These are phyloP conservation scores for Aegle marmelos DNA, from an alignment of 345 rosid species.

Conservation along the genomic window DNA sequence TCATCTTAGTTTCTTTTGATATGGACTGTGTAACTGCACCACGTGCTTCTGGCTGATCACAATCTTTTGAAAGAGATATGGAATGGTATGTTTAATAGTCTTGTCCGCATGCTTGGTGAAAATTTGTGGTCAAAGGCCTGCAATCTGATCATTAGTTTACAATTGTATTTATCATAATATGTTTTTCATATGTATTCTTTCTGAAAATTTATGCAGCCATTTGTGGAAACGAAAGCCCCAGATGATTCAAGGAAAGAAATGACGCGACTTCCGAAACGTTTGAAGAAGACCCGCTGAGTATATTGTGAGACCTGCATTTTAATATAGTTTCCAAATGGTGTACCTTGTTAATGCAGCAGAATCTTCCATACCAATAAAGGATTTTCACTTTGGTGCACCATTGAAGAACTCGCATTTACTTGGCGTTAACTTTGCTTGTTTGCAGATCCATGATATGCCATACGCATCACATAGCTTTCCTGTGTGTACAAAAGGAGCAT, in stretches of 20 bases:
- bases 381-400: neutral
- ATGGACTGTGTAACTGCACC: neutral
- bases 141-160: neutral
- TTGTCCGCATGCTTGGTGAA: neutral
- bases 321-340: neutral
- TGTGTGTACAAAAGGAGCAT: neutral
- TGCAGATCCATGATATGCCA: neutral
- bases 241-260: conserved; percentile 69
- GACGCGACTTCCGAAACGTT: conserved; percentile 55
- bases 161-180: neutral
- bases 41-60: neutral
- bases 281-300: conserved; percentile 61
- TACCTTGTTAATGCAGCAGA: neutral
- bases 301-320: conserved; percentile 7
- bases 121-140: neutral
- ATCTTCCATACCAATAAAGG: neutral
- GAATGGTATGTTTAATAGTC: neutral
- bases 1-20: neutral
- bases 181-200: neutral
- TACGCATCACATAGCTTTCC: neutral
- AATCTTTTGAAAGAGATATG: neutral
- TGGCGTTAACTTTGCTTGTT: neutral
- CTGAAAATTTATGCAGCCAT: conserved; percentile 54
- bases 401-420: neutral
- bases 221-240: conserved; percentile 45